Base-by-base conservation (phyloP, 441 rosid genomes). In the Kokia cookei region DNA sequence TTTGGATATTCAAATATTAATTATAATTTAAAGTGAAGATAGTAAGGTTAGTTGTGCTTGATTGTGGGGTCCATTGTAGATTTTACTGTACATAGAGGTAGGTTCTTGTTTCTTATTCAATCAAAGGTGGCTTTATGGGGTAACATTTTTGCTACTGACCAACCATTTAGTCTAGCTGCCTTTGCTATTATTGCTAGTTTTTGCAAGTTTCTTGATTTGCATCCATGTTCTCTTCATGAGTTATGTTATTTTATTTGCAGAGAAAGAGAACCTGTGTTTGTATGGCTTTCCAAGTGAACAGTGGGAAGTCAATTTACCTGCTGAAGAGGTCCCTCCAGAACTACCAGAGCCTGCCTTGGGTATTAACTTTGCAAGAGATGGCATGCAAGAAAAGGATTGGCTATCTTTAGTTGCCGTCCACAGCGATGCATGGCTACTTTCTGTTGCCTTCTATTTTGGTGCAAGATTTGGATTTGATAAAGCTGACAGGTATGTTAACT, bases 271-370 rank as follows among this genome's bases (percentile, higher is more conserved):
- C 74, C 88, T 90, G 7, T 84, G 92, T 77, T 74, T 90, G 40
- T 90, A 88, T 69, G 94, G 94, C 63, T 85, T 85, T 71, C 94
- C 94, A 15, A 82, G 82, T 22, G 94, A 86, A 69, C 90, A 88
- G 73, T 90, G 94, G 94, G 92, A 90, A 78, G 92, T 90, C 76
- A 90, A 84, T 81, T 86, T 93, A 68, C 98, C 98, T 71, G 37
- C 37, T 5, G 37, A 32, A 32, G 37, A 32, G 37, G 37, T 32
- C 37, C 37, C 37, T 32, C 37, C 88, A 5, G 90, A 87, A 79
- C 85, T 90, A 67, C 94, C 94, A 0, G 94, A 90, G 71, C 94
- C 94, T 73, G 94, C 91, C 19, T 75, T 90, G 71, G 94, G 94
- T 32, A 90, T 90, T 71, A 90, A 90, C 80, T 90, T 90, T 73